Conservation (phyloP, 1,139 yeast genomes). For the Kazachstania sp. region DNA sequence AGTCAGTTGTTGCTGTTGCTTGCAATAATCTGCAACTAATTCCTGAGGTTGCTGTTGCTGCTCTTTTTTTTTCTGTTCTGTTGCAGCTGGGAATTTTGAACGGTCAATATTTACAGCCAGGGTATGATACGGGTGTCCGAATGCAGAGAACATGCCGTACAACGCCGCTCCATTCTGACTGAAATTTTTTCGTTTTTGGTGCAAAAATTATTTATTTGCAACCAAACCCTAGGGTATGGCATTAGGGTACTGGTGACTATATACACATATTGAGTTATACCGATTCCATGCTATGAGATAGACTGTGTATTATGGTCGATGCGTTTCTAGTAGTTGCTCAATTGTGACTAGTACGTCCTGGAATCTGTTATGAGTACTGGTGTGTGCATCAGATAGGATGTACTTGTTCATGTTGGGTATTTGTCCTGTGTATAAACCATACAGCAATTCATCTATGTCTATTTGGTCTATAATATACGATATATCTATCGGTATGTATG, state of each 20-base stretch:
- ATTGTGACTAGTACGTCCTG: neutral
- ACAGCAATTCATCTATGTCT: conserved; percentile 22
- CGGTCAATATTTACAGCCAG: neutral
- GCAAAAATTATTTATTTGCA: too few relatives aligned
- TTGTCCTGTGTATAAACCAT: conserved; percentile 9
- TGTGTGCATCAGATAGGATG: neutral
- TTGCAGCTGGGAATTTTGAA: neutral
- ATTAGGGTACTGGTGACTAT: too few relatives aligned
- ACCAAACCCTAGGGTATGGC: too few relatives aligned
- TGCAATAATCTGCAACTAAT: too few relatives aligned
- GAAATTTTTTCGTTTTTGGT: too few relatives aligned
- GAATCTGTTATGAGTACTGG: neutral
- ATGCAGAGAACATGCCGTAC: too few relatives aligned
- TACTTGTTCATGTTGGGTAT: neutral
- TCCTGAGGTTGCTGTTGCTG: too few relatives aligned
- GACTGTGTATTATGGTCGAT: too few relatives aligned
- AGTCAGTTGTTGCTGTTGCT: neutral
- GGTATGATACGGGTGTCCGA: too few relatives aligned
- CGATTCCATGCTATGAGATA: too few relatives aligned
- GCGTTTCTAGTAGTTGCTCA: neutral
- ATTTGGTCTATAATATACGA: conserved; percentile 15
- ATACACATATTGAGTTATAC: too few relatives aligned
- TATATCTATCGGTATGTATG: conserved; percentile 9
- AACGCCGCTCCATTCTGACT: too few relatives aligned
- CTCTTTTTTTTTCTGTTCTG: neutral